A percentile compares a stretch with the other conserved stretches of the same genome.
Evolutionary conservation across 345 rosid genomes (phyloP).

Genomic region (Eucalyptus pauciflora): DNA sequence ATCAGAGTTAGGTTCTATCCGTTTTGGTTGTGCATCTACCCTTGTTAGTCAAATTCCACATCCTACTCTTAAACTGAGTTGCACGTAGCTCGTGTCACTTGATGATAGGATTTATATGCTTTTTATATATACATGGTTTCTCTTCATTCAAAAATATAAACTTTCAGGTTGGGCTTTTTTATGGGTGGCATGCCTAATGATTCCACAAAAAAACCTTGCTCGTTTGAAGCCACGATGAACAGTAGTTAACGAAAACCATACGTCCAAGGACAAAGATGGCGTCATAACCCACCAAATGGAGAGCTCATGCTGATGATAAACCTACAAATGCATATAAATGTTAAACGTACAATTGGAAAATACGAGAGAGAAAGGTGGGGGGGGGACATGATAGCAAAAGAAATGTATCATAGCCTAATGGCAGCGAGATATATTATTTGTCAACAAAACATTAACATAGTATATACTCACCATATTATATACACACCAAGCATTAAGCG

Average conservation of each 20-base stretch:
- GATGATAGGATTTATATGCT: neutral
- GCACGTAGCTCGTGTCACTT: neutral
- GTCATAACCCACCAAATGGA: neutral
- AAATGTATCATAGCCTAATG: neutral
- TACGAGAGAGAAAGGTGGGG: neutral
- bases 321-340: neutral
- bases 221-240: neutral
- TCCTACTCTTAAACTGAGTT: neutral
- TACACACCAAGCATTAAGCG: neutral
- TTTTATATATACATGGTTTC: neutral
- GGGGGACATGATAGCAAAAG: neutral
- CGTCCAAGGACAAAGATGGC: neutral
- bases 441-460: neutral
- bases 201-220: neutral
- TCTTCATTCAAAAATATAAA: neutral
- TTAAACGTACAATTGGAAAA: neutral
- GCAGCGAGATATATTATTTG: neutral
- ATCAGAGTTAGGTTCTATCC: accelerated
- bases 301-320: neutral
- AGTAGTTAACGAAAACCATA: neutral
- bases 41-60: neutral
- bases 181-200: neutral
- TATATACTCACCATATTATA: neutral
- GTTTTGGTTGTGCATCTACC: accelerated
- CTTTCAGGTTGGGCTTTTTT: neutral